A percentile compares a stretch with the other conserved stretches of the same genome.
These are phyloP conservation scores for Immersiporthe knoxdaviesiana DNA, from an alignment of 2,329 filamentous ascomycete genomes.

Conservation along the genomic window DNA sequence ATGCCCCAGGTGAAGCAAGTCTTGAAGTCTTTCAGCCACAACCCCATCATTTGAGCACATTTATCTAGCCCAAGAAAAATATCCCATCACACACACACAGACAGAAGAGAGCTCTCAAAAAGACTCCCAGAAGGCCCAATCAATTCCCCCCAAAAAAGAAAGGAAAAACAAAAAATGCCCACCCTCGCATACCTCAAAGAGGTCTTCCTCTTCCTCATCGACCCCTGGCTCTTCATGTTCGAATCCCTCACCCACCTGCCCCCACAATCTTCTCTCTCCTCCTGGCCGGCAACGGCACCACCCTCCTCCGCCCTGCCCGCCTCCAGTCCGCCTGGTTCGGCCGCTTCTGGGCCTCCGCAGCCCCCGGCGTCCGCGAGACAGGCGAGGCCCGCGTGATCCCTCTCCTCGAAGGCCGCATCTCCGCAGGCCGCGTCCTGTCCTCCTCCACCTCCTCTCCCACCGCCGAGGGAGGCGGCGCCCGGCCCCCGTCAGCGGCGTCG, in stretches of 20 bases:
- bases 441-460: constrained; percentile 3
- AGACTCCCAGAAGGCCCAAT: too few species aligned
- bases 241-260: constrained; percentile 53
- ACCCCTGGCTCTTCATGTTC: constrained; percentile 58
- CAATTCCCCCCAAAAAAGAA: too few species aligned
- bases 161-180: too few species aligned
- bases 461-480: constrained; percentile 31
- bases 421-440: constrained; percentile 37
- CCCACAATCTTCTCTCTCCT: constrained; percentile 43
- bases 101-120: too few species aligned
- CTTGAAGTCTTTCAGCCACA: not conserved
- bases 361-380: constrained; percentile 52
- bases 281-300: constrained; percentile 54
- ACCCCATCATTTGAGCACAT: not conserved
- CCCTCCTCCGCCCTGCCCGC: constrained; percentile 45
- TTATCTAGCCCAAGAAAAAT: not conserved
- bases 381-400: constrained; percentile 52
- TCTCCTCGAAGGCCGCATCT: constrained; percentile 55
- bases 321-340: constrained; percentile 61
- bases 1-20: too few species aligned
- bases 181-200: constrained; percentile 29
- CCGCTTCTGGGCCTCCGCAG: constrained; percentile 61
- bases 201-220: constrained; percentile 42
- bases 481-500: constrained; percentile 48
- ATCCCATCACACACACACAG: too few species aligned